Percentiles rank a stretch among this genome's conserved stretches.
Conservation (phyloP, 2,329 filamentous ascomycete genomes). For the Arthrobotrys sinensis region DNA sequence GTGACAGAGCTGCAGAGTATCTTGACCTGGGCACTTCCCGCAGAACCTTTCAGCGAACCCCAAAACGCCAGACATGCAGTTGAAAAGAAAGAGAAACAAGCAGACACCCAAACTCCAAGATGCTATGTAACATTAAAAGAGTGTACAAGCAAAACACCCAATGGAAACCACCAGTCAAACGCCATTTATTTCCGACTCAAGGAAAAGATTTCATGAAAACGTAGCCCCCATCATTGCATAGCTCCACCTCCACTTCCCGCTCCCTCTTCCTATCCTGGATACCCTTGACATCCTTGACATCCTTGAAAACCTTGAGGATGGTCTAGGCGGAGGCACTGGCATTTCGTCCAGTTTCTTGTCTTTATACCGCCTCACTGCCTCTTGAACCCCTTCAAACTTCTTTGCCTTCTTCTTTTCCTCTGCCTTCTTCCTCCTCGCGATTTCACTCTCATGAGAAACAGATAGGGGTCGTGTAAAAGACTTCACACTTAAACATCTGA, state of each 20-base stretch:
- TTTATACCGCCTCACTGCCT: constrained; percentile 22
- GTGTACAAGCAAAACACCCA: constrained; percentile 1
- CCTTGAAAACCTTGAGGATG: constrained; percentile 32
- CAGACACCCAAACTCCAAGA: constrained; percentile 9
- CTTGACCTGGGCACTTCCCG: background rate
- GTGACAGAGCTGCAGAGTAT: background rate
- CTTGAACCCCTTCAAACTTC: constrained; percentile 22
- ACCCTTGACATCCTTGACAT: constrained; percentile 8
- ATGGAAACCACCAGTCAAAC: background rate
- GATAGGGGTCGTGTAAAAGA: background rate
- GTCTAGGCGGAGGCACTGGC: constrained; percentile 39
- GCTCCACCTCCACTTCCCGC: constrained; percentile 40
- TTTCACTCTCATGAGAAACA: background rate
- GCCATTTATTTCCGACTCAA: background rate
- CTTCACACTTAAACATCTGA: constrained; percentile 28
- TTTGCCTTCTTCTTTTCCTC: constrained; percentile 21
- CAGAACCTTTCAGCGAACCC: background rate
- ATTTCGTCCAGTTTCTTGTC: constrained; percentile 33
- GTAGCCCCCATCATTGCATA: constrained; percentile 41
- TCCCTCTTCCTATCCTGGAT: constrained; percentile 1
- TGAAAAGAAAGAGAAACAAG: background rate
- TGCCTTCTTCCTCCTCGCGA: background rate
- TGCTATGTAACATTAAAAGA: background rate
- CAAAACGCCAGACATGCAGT: constrained; percentile 2
- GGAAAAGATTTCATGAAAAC: constrained; percentile 6